Conservation (phyloP, 2,329 filamentous ascomycete species). For the Penicillium sp. region DNA sequence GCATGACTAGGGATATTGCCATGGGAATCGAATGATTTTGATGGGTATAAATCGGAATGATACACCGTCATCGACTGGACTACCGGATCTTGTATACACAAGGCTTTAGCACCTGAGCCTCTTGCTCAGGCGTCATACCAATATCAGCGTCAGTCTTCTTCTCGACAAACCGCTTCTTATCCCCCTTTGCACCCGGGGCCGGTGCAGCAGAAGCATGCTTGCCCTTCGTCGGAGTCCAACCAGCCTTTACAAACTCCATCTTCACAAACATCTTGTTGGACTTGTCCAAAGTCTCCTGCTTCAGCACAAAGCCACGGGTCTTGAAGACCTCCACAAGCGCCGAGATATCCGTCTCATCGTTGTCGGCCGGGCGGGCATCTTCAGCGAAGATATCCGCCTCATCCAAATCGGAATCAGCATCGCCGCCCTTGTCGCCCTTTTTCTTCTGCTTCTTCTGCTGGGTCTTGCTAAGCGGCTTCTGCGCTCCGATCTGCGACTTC, state of each 20-base stretch:
- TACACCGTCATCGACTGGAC: conserved; percentile 5
- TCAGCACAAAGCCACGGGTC: conserved; percentile 78
- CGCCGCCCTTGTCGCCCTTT: conserved; percentile 41
- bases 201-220: conserved; percentile 54
- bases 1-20: neutral
- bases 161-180: conserved; percentile 55
- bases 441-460: conserved; percentile 42
- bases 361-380: conserved; percentile 51
- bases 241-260: conserved; percentile 90
- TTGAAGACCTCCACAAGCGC: conserved; percentile 79
- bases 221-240: conserved; percentile 61
- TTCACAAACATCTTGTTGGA: conserved; percentile 97
- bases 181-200: conserved; percentile 33
- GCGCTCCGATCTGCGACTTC: conserved; percentile 38
- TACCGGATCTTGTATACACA: conserved; percentile 92
- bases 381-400: conserved; percentile 52
- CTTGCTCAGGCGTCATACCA: conserved; percentile 54
- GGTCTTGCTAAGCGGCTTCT: conserved; percentile 38
- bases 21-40: neutral
- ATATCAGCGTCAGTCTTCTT: conserved; percentile 47
- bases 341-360: conserved; percentile 74
- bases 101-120: conserved; percentile 76
- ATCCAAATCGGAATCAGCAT: conserved; percentile 39
- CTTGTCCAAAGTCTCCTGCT: conserved; percentile 68
- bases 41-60: neutral